Conservation (phyloP, 148 eudicot genomes). For the Rhododendron griersonianum region DNA sequence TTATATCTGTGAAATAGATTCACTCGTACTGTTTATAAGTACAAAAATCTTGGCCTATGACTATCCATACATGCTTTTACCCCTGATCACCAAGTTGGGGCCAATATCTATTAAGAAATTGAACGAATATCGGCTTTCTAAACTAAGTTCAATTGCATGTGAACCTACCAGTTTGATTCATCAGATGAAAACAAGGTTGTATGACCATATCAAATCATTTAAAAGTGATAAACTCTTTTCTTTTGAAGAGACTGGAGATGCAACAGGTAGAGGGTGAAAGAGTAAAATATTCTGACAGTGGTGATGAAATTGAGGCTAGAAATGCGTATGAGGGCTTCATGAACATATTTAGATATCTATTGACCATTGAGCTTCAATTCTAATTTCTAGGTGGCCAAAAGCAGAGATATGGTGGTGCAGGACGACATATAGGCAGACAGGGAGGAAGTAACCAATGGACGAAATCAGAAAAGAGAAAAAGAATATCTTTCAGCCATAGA, state of each 20-base stretch:
- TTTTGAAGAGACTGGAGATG: neutral
- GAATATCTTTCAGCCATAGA: neutral
- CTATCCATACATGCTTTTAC: neutral
- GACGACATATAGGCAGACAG: neutral
- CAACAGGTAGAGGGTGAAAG: neutral
- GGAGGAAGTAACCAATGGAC: neutral
- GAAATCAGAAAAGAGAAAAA: neutral
- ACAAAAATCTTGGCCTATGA: neutral
- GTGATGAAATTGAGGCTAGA: neutral
- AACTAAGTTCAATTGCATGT: neutral
- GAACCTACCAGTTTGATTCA: neutral
- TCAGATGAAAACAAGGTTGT: neutral
- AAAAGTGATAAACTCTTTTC: neutral
- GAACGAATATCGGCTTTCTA: neutral
- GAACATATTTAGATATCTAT: neutral
- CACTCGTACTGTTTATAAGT: neutral
- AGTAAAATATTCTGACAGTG: neutral
- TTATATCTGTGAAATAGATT: neutral
- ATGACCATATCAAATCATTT: neutral
- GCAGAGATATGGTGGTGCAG: neutral
- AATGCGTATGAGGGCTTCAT: neutral
- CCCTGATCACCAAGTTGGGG: neutral
- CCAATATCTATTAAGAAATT: neutral
- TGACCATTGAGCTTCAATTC: neutral
- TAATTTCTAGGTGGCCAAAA: neutral